phyloP scores from a whole-genome alignment of 306 rosid species.

The Chamaecrista fasciculata region DNA sequence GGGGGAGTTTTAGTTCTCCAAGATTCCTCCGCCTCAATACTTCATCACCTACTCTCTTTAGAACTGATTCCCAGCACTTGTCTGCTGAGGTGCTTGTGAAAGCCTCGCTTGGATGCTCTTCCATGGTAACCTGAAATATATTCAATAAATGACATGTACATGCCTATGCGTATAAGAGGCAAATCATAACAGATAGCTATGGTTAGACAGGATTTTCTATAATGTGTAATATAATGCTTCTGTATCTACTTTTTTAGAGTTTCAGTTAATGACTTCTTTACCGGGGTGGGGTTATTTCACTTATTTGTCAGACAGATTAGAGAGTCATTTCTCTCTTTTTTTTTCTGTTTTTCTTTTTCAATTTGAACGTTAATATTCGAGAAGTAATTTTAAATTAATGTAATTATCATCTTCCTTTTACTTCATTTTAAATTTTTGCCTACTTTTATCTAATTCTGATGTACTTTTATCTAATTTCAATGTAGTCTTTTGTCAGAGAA shows the following conservation, averaged over 20 bases:
- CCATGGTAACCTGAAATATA: slow-evolving; percentile 70
- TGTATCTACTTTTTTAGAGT: background rate
- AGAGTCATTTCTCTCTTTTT: background rate
- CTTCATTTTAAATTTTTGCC: no score
- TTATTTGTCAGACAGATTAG: background rate
- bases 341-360: no score
- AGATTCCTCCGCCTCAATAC: slow-evolving; percentile 38
- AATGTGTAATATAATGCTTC: background rate
- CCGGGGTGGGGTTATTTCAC: background rate
- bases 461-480: background rate
- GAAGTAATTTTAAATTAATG: no score
- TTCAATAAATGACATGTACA: background rate
- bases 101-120: slow-evolving; percentile 53
- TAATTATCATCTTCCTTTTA: no score
- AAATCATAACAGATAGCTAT: background rate
- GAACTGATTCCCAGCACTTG: slow-evolving; percentile 78
- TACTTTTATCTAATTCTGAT: no score
- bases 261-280: background rate
- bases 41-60: slow-evolving; percentile 52
- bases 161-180: background rate
- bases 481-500: background rate
- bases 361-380: no score
- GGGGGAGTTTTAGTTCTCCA: slow-evolving; percentile 43
- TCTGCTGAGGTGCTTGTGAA: slow-evolving; percentile 57
- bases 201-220: background rate